Evolutionary conservation across 139 green algal species (phyloP), one percentile per base, ranked within the genome.

Genomic region (Picochlorum sp.): DNA sequence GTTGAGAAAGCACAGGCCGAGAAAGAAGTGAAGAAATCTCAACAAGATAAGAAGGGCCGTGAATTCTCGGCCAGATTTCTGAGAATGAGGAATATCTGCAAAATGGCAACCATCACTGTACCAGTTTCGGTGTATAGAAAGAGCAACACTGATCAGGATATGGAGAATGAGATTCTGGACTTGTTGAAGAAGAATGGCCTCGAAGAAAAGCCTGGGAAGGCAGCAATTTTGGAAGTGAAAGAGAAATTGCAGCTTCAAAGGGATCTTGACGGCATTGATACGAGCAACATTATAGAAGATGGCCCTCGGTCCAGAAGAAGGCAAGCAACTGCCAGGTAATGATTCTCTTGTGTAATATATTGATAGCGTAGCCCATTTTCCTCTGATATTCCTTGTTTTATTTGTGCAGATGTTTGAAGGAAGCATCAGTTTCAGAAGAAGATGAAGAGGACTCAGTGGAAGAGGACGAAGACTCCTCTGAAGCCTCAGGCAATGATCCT

Each of bases 191-290:
- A 72, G 45, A 49, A 80, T 37, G 73, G 63, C 4, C 69, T 80
- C 24, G 21, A 50, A n/a, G 65, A 26, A 1, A 21, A 58, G 7
- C 21, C 64, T 24, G 64, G 71, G 50, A 32, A 57, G 45, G n/a
- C 49, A 14, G 66, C 66, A 18, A 59, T 78, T 9, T 28, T 28
- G 6, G 13, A 47, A 18, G 81, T 64, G 20, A 78, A 72, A 62
- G 28, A n/a, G 54, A 64, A 57, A 49, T 62, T 89, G 28, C 62
- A 78, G 46, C 49, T 68, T 37, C 61, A 86, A 58, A 61, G 75
- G 2, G 84, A 91, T 49, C 54, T 91, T 56, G 84, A 90, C 7
- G 84, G 84, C 26, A 91, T 91, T 54, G 84, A 91, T 72, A 80
- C 68, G 4, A 83, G 69, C 64, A 91, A 91, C 74, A 90, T 90